These are phyloP conservation scores for Moesziomyces sp. DNA, from an alignment of 1,284 basidiomycete genomes.

Conservation along the genomic window DNA sequence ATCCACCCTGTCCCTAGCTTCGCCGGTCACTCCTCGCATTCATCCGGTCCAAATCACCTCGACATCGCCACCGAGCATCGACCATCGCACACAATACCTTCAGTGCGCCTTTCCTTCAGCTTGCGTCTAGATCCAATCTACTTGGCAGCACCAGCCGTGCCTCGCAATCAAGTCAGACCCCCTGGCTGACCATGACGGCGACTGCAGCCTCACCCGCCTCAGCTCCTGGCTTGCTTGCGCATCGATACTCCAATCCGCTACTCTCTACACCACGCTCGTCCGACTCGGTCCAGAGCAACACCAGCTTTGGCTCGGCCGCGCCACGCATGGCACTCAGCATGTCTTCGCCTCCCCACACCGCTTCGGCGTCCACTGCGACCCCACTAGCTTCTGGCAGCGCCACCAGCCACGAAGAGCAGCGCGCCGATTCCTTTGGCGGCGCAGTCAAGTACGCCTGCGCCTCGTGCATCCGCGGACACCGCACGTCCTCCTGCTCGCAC, in stretches of 20 bases:
- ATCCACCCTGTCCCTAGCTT: no score
- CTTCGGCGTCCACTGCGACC: not conserved
- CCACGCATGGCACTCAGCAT: conserved; percentile 13
- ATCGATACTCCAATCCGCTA: conserved; percentile 19
- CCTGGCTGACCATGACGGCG: conserved; percentile 13
- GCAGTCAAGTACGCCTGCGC: conserved; percentile 60
- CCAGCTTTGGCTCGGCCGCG: conserved; percentile 1
- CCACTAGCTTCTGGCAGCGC: not conserved
- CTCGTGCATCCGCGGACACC: conserved; percentile 61
- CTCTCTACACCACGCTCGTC: conserved; percentile 13
- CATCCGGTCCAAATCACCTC: not conserved
- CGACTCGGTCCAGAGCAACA: conserved; percentile 9
- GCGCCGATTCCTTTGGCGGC: conserved; percentile 1
- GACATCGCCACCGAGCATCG: not conserved
- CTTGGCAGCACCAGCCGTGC: no score
- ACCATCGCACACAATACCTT: no score
- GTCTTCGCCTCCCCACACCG: conserved; percentile 3
- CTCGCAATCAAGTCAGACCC: no score
- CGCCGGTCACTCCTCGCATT: no score
- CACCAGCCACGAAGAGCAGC: conserved; percentile 8
- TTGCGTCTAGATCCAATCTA: no score
- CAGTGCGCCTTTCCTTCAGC: no score
- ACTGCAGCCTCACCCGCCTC: conserved; percentile 15
- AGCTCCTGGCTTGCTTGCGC: conserved; percentile 11
- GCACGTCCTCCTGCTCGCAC: conserved; percentile 59